phyloP scores from a whole-genome alignment of 1,284 basidiomycete species.

The Moesziomyces aphidis region DNA sequence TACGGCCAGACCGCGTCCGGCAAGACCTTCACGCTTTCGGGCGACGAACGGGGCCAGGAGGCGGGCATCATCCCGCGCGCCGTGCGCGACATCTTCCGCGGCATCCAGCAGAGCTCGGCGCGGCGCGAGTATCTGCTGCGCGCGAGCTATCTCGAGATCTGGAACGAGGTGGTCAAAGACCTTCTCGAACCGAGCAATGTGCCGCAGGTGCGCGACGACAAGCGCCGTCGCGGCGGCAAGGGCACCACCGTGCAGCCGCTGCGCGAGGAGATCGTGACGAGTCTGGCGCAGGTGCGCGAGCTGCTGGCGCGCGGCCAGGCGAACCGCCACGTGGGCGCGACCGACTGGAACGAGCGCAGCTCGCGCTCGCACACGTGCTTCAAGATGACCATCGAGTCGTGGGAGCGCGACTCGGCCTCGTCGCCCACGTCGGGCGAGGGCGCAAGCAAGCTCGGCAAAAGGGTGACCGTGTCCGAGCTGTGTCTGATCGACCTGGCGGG shows the following conservation, averaged over 20 bases:
- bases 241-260: constrained; percentile 75
- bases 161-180: constrained; percentile 93
- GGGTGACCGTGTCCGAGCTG: constrained; percentile 69
- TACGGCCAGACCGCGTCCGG: constrained; percentile 69
- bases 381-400: constrained; percentile 70
- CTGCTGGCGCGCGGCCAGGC: constrained; percentile 87
- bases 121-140: constrained; percentile 88
- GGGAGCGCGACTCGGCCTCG: constrained; percentile 30
- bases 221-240: constrained; percentile 32
- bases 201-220: constrained; percentile 60
- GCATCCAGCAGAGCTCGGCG: constrained; percentile 65
- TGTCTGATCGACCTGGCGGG: constrained; percentile 96
- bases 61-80: constrained; percentile 62
- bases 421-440: neutral
- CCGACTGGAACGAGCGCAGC: constrained; percentile 96
- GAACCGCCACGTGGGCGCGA: constrained; percentile 88
- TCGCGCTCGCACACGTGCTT: constrained; percentile 86
- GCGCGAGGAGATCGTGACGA: constrained; percentile 90
- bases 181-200: constrained; percentile 79
- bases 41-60: constrained; percentile 70
- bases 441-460: constrained; percentile 29
- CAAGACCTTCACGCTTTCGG: constrained; percentile 56
- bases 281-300: constrained; percentile 83
- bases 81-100: constrained; percentile 66
- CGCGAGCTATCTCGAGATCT: constrained; percentile 87